These are phyloP conservation scores for Angomonas ambiguus DNA, from an alignment of 208 protist genomes.

Conservation along the genomic window DNA sequence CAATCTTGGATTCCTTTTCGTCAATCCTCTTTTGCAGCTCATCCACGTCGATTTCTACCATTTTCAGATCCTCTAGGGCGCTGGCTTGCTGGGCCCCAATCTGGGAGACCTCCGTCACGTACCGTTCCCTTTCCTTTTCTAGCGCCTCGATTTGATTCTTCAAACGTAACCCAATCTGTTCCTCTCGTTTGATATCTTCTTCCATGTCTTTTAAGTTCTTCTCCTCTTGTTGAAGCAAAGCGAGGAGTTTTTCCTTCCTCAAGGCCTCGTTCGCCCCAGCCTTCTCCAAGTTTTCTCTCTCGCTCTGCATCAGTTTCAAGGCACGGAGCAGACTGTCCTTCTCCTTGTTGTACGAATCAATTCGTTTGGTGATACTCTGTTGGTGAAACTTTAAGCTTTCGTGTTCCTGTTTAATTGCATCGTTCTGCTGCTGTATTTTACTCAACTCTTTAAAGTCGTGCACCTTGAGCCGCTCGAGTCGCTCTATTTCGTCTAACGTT, in stretches of 20 bases:
- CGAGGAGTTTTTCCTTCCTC: constrained; percentile 59
- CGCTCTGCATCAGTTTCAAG: constrained; percentile 45
- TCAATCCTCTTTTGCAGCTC: constrained; percentile 95
- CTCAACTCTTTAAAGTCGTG: constrained; percentile 71
- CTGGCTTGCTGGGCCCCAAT: constrained; percentile 73
- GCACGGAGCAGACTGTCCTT: constrained; percentile 64
- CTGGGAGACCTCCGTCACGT: constrained; percentile 81
- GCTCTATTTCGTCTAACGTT: constrained; percentile 41
- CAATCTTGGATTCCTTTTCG: constrained; percentile 84
- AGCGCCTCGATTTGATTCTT: constrained; percentile 62
- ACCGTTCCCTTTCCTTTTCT: constrained; percentile 92
- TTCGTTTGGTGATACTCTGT: constrained; percentile 55
- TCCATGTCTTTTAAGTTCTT: constrained; percentile 67
- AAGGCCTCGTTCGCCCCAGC: constrained; percentile 49
- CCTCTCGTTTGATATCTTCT: constrained; percentile 50
- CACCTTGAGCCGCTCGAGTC: constrained; percentile 64
- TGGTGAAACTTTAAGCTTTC: constrained; percentile 77
- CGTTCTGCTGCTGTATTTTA: constrained; percentile 79
- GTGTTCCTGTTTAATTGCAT: constrained; percentile 74
- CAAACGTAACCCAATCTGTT: constrained; percentile 47
- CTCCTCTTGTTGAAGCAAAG: constrained; percentile 80
- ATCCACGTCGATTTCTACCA: constrained; percentile 76
- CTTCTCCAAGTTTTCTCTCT: constrained; percentile 71
- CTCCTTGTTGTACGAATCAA: constrained; percentile 47
- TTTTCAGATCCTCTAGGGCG: constrained; percentile 92